phyloP scores from a whole-genome alignment of 2,329 filamentous ascomycete genomes.

The Aspergillus caelatus region DNA sequence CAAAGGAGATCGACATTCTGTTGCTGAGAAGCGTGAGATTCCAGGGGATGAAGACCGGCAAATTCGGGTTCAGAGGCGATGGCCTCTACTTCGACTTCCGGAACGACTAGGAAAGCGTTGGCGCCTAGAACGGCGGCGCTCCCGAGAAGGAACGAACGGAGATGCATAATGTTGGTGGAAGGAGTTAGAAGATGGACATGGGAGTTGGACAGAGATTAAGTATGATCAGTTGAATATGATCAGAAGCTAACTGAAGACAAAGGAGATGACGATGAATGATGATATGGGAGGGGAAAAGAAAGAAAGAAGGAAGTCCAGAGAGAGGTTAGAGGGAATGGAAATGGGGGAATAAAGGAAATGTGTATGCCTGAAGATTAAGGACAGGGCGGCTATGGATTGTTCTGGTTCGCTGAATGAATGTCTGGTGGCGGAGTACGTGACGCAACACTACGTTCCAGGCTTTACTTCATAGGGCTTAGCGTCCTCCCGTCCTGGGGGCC shows the following conservation, averaged over 20 bases:
- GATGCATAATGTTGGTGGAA: constrained; percentile 31
- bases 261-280: constrained; percentile 7
- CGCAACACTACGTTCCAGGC: constrained; percentile 1
- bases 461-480: not conserved
- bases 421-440: constrained; percentile 1
- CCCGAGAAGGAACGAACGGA: constrained; percentile 40
- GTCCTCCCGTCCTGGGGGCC: not conserved
- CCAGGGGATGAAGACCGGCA: constrained; percentile 27
- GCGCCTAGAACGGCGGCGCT: constrained; percentile 38
- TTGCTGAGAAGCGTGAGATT: constrained; percentile 29
- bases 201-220: not conserved
- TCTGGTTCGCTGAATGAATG: not conserved
- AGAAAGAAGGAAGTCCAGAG: constrained; percentile 11
- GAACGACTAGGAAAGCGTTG: constrained; percentile 43
- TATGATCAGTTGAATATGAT: constrained; percentile 1
- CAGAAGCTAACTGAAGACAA: not conserved
- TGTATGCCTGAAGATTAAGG: not conserved
- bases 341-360: constrained; percentile 2
- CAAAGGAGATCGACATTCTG: constrained; percentile 38
- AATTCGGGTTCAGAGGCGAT: constrained; percentile 27
- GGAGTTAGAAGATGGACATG: constrained; percentile 16
- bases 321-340: constrained; percentile 7
- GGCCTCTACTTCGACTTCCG: constrained; percentile 33
- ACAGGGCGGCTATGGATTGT: not conserved
- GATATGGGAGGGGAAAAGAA: constrained; percentile 8